phyloP scores from a whole-genome alignment of 768 basidiomycete genomes.

The Panaeolus cyanescens region DNA sequence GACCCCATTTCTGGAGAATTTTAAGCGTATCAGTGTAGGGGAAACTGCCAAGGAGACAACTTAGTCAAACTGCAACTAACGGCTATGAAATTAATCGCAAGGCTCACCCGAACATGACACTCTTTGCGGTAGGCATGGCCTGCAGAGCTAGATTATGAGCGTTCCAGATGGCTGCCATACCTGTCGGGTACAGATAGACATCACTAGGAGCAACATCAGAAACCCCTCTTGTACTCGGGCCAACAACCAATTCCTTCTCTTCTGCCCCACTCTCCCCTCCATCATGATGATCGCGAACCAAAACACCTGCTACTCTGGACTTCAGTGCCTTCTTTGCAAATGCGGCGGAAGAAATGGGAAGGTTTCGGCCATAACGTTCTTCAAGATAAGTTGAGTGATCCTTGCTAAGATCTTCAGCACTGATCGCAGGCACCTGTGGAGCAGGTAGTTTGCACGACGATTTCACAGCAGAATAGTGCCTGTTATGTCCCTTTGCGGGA shows the following conservation, averaged over 20 bases:
- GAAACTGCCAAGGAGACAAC: conserved; percentile 56
- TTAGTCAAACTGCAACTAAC: background rate
- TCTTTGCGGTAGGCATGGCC: conserved; percentile 65
- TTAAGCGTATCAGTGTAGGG: conserved; percentile 96
- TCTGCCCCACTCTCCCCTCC: conserved; percentile 38
- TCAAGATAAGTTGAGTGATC: conserved; percentile 84
- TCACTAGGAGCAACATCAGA: conserved; percentile 77
- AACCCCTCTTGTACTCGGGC: conserved; percentile 71
- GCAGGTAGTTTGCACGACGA: conserved; percentile 10
- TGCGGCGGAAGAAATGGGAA: conserved; percentile 69
- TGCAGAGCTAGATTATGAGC: conserved; percentile 73
- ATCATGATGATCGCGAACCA: conserved; percentile 57
- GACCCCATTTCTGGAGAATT: conserved; percentile 94
- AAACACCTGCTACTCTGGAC: conserved; percentile 86
- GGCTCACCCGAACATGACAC: conserved; percentile 90
- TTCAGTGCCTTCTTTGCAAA: conserved; percentile 87
- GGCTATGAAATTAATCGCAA: background rate
- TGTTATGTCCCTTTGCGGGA: conserved; percentile 50
- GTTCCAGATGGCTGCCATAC: conserved; percentile 95
- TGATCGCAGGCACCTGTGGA: conserved; percentile 6
- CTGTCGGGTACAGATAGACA: conserved; percentile 84
- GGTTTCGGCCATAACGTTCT: conserved; percentile 92
- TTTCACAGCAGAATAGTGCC: conserved; percentile 53
- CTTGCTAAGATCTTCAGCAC: conserved; percentile 49
- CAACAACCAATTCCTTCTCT: conserved; percentile 38